phyloP scores from a whole-genome alignment of 1,284 basidiomycete genomes.

The Cryptococcus sp. region DNA sequence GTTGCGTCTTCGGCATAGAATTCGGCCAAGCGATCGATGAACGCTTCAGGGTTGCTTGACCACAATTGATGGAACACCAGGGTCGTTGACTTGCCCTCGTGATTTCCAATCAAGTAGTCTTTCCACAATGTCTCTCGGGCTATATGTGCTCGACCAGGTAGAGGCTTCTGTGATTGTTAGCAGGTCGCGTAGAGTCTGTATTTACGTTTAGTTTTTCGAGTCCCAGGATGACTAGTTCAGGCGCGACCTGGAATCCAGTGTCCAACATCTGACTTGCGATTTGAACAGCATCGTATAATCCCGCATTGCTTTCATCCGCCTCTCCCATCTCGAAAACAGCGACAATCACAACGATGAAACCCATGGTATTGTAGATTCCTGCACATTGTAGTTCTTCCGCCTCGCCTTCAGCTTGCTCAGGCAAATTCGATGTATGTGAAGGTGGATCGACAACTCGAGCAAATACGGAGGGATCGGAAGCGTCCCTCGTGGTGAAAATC shows the following conservation, averaged over 20 bases:
- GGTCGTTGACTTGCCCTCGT: constrained; percentile 61
- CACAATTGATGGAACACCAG: constrained; percentile 95
- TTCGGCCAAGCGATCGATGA: constrained; percentile 80
- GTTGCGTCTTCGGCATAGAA: constrained; percentile 89
- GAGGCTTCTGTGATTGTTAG: constrained; percentile 60
- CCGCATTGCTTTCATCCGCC: constrained; percentile 61
- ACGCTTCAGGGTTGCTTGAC: constrained; percentile 79
- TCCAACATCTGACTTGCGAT: constrained; percentile 85
- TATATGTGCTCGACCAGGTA: constrained; percentile 84
- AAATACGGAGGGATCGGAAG: constrained; percentile 68
- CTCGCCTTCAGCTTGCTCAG: constrained; percentile 55
- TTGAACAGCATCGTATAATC: constrained; percentile 63
- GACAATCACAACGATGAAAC: constrained; percentile 84
- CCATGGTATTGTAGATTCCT: constrained; percentile 87
- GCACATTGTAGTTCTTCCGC: constrained; percentile 66
- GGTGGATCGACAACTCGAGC: constrained; percentile 72
- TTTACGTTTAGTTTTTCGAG: constrained; percentile 82
- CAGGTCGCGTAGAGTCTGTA: constrained; percentile 13
- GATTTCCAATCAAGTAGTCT: too few relatives aligned
- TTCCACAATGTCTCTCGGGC: too few relatives aligned
- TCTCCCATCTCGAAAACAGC: constrained; percentile 35
- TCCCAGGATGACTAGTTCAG: constrained; percentile 91
- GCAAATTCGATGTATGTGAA: constrained; percentile 52
- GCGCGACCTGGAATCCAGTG: constrained; percentile 74
- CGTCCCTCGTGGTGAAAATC: constrained; percentile 76